phyloP scores from a whole-genome alignment of 768 basidiomycete species.

The Clitopilus hobsonii region DNA sequence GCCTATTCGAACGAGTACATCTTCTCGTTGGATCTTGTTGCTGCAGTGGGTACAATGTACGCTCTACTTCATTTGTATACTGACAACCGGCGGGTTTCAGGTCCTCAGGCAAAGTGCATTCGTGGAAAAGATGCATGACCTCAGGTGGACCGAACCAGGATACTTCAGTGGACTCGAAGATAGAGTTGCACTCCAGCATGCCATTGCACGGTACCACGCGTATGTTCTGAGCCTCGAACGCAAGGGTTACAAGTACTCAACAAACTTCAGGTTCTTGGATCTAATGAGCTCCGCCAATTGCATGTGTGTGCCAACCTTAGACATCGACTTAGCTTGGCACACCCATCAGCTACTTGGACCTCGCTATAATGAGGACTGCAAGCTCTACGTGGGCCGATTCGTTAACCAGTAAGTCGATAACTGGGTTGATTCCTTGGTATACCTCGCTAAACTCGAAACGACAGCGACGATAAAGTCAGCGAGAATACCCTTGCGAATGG shows the following conservation, averaged over 20 bases:
- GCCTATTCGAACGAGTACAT: neutral
- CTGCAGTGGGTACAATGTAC: neutral
- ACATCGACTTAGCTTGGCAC: constrained; percentile 68
- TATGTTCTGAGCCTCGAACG: constrained; percentile 15
- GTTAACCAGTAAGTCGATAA: constrained; percentile 37
- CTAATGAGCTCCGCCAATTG: constrained; percentile 33
- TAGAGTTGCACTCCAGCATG: constrained; percentile 39
- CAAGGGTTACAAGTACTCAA: neutral
- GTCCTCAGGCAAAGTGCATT: constrained; percentile 53
- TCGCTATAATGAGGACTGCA: constrained; percentile 38
- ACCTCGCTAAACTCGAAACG: too few species aligned
- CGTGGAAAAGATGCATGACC: constrained; percentile 42
- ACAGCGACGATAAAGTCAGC: constrained; percentile 29
- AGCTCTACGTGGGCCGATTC: constrained; percentile 29
- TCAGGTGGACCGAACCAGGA: constrained; percentile 44
- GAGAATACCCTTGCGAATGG: constrained; percentile 15
- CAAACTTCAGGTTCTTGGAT: constrained; percentile 48
- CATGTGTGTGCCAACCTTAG: constrained; percentile 49
- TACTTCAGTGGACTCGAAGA: constrained; percentile 33
- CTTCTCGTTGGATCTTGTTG: constrained; percentile 1
- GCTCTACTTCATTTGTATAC: neutral
- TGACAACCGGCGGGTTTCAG: constrained; percentile 19
- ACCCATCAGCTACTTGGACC: constrained; percentile 50
- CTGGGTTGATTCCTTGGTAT: too few species aligned
- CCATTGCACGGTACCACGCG: constrained; percentile 56